Base-by-base conservation (phyloP, 352 stramenopile genomes). In the Globisporangium takayamanum region DNA sequence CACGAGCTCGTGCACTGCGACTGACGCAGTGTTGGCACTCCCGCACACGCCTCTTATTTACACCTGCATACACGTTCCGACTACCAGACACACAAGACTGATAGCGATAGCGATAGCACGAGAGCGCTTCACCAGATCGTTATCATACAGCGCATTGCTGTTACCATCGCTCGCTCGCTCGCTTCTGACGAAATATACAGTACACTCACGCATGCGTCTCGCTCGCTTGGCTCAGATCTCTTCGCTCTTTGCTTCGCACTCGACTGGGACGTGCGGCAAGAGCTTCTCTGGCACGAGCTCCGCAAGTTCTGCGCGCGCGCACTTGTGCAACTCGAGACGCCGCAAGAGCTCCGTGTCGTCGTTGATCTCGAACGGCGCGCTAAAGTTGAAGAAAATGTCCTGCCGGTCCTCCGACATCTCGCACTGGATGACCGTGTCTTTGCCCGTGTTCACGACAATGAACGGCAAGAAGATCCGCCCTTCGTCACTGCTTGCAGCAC, bases 331-430 rank as follows among this genome's bases (percentile, higher is more conserved):
- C 49, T 89, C 86, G 45, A 99, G 76, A 59, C 88, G 85, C 66
- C 97, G 97, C 62, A 99, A 72, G 57, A 99, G 97, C 46, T 98
- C 95, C 60, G 96, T 98, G 72, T 98, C 96, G 76, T 98, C 95
- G 67, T 98, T 97, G 72, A 99, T 98, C 74, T 99, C 94, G 73
- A 98, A 99, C 41, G 94, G 89, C 47, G 87, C 84, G 65, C 77
- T 95, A 68, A 99, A 99, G 68, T 98, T 97, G 78, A 98, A 98
- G 65, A 97, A 98, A 39, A 98, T 97, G 66, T 98, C 88, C 37
- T 95, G 91, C 0, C 89, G 84, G 63, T 98, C 91, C 66, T 95
- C 86, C 12, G 84, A 94, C 94, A 98, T 98, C 62, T 99, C 95
- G 64, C 94, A 98, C 68, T 98, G 92, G 68, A 98, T 98, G 11